Base-by-base conservation (phyloP, 352 stramenopile species). In the Phytophthora kernoviae region DNA sequence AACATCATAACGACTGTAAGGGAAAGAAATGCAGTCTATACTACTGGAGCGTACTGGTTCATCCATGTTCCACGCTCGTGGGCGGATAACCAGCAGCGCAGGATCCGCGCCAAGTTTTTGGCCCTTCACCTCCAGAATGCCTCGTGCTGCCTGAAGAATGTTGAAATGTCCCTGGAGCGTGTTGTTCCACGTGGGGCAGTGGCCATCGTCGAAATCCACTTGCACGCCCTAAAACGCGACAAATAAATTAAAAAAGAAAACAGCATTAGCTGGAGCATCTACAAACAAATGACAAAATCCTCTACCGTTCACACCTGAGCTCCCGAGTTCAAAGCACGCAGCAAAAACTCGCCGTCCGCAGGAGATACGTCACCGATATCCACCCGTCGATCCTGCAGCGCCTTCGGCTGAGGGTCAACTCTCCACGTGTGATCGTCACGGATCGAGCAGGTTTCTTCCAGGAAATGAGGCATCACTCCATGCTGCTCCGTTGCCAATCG, bases 11-110 rank as follows among this genome's bases (percentile, higher is more conserved):
- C n/a, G n/a, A n/a, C n/a, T n/a, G 0, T 2, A 42, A 33, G 49
- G 17, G 24, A 37, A 17, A 20, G 6, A 20, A 17, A 51, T 17
- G 0, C 4, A 34, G 0, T 26, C 36, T 9, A 50, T 12, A 5
- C 4, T 21, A 36, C 10, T 11, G 10, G 27, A 10, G 45, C 68
- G 2, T 42, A 89, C 93, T 59, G 81, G 90, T 73, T 99, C 96
- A 59, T 98, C 93, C 65, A 98, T 90, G 63, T 99, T 97, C 94
- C 94, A 98, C 27, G 94, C 94, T 24, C 96, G 69, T 18, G 89
- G 96, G 24, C 96, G 91, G 34, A 98, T 79, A 40, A 99, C 77
- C n/a, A 98, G 76, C 40, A 96, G 81, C 32, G 94, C 89, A 14
- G 81, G 84, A 17, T 72, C 62, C 1, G 66, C 32, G 10, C 32